Conservation (phyloP, 192 early-diverging fungal species). For the Coemansia umbellata region DNA sequence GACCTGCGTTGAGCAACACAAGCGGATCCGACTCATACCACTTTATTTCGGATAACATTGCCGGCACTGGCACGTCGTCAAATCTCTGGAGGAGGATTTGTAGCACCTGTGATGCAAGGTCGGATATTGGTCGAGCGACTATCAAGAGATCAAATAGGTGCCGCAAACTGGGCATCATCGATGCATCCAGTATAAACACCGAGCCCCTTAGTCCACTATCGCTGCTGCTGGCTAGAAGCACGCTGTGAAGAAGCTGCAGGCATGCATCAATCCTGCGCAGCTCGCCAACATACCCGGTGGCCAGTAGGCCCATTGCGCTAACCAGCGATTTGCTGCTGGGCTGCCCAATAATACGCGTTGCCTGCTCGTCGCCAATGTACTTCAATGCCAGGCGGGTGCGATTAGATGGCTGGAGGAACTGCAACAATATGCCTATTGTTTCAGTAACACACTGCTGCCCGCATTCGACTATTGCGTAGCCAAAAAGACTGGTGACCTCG, state of each 20-base stretch:
- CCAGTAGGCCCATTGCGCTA: neutral
- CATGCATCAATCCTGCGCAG: constrained; percentile 19
- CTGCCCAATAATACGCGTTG: constrained; percentile 2
- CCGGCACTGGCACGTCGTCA: constrained; percentile 10
- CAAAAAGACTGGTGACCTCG: constrained; percentile 22
- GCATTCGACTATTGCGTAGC: constrained; percentile 24
- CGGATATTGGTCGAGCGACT: constrained; percentile 33
- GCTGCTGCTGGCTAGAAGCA: constrained; percentile 12
- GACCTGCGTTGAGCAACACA: constrained; percentile 12
- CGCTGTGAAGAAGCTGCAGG: constrained; percentile 28
- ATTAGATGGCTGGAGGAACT: constrained; percentile 15
- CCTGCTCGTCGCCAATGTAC: constrained; percentile 35
- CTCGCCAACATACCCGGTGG: constrained; percentile 12
- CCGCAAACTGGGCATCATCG: constrained; percentile 21
- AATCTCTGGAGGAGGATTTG: constrained; percentile 30
- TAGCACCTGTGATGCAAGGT: constrained; percentile 32
- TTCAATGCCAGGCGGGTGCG: constrained; percentile 25
- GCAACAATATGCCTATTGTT: constrained; percentile 15
- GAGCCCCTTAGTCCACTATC: neutral
- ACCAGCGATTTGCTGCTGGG: neutral
- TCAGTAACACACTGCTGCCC: constrained; percentile 9
- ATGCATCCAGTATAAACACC: constrained; percentile 9
- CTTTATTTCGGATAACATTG: neutral
- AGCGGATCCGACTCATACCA: constrained; percentile 39
- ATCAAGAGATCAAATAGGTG: constrained; percentile 37